Evolutionary conservation across 257 asterid species (phyloP), one percentile per base, ranked within the genome.

Genomic region (Solanum rostratum): DNA sequence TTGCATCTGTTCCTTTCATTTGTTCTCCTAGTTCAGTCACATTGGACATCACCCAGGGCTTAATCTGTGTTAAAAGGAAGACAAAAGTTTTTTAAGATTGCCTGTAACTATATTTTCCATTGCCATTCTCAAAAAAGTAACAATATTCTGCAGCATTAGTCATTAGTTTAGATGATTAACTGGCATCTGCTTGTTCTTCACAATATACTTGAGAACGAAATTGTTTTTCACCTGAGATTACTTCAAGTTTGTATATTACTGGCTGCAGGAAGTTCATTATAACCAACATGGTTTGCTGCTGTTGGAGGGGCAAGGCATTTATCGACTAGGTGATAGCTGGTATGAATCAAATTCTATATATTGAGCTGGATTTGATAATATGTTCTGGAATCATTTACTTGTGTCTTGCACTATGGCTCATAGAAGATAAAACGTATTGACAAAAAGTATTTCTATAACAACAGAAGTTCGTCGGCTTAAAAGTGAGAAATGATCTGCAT

Each of bases 291-390:
- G 99, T 41, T 82, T 97, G 85, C 84, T 97, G 91, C 97, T 97
- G 81, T 90, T 95, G 91, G 99, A 95, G 85, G 99, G 99, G 73
- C 98, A 92, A 88, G 99, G 99, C 83, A 87, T 97, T 57, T 97
- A 97, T 91, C 97, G 99, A 71, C 86, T 95, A 84, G 95, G 96
- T 20, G 98, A 95, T 88, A 97, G 90, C 94, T 97, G 99, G 99
- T 96, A 89, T 83, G 90, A 85, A 62, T 80, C 39, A 37, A 84
- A 46, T 83, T 20, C 52, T 62, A 43, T 41, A 7, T 41, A 43
- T 46, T 49, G 45, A 49, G 43, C 27, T 27, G 16, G 10, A 76
- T 76, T 74, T 49, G 27, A 76, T 49, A 46, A 22, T 18, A 76
- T 49, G 10, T 76, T 24, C 24, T 24, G 60, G 45, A 76, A 74